Conservation (phyloP, 2,329 filamentous ascomycete species). For the Stachybotrys chartarum region DNA sequence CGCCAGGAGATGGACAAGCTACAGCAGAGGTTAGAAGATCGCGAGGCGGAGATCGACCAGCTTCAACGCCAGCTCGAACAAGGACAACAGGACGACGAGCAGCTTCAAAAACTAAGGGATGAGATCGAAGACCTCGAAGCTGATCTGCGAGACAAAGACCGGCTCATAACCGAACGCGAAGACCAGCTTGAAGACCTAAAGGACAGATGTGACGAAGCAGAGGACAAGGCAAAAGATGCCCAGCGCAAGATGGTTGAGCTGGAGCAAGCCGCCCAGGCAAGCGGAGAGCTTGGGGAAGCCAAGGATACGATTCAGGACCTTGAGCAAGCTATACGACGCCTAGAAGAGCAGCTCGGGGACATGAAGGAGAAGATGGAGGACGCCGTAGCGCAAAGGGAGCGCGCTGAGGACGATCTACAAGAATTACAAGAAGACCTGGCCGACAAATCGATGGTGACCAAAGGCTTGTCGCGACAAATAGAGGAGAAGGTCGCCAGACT, state of each 20-base stretch:
- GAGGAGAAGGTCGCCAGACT: slow-evolving; percentile 63
- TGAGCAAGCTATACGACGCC: slow-evolving; percentile 44
- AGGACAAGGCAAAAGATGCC: slow-evolving; percentile 51
- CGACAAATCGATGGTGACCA: slow-evolving; percentile 71
- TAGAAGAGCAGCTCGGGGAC: slow-evolving; percentile 48
- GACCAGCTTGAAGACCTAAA: slow-evolving; percentile 67
- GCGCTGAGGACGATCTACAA: slow-evolving; percentile 52
- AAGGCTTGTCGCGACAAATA: slow-evolving; percentile 66
- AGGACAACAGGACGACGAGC: slow-evolving; percentile 48
- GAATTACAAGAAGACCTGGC: slow-evolving; percentile 71
- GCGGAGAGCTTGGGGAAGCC: slow-evolving; percentile 47
- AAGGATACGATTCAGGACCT: slow-evolving; percentile 53
- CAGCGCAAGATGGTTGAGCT: slow-evolving; percentile 45
- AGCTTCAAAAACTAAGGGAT: slow-evolving; percentile 61
- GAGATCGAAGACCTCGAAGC: slow-evolving; percentile 71
- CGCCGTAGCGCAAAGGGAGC: slow-evolving; percentile 45
- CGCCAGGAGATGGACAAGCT: slow-evolving; percentile 54
- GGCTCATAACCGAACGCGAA: slow-evolving; percentile 64
- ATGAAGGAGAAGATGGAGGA: slow-evolving; percentile 47
- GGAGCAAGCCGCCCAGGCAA: slow-evolving; percentile 46
- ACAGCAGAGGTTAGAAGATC: slow-evolving; percentile 47
- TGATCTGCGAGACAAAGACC: slow-evolving; percentile 69
- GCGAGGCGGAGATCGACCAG: slow-evolving; percentile 53
- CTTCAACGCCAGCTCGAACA: slow-evolving; percentile 53
- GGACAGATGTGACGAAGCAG: slow-evolving; percentile 42